A percentile compares a stretch with the other conserved stretches of the same genome.
Evolutionary conservation across 225 moss, liverwort and hornwort genomes (phyloP).

Genomic region (Pleurozium schreberi): DNA sequence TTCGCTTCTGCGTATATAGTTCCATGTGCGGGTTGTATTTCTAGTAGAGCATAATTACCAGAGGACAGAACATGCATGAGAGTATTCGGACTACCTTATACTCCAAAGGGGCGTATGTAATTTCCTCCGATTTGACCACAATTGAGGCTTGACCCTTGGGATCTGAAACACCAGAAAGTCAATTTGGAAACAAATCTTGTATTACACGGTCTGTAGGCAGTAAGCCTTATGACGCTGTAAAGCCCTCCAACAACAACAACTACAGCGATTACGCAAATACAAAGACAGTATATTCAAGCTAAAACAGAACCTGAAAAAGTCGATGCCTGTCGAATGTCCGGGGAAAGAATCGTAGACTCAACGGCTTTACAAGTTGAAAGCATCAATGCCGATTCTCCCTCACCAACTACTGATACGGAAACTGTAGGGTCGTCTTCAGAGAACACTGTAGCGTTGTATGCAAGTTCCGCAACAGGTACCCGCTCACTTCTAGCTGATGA

Average conservation of each 20-base stretch:
- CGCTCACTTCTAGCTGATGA: conserved; percentile 25
- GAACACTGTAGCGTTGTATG: conserved; percentile 14
- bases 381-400: conserved; percentile 77
- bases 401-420: conserved; percentile 57
- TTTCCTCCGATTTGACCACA: conserved; percentile 26
- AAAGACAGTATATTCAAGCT: neutral
- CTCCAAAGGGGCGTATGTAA: conserved; percentile 12
- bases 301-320: conserved; percentile 12
- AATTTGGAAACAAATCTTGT: neutral
- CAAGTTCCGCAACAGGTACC: conserved; percentile 48
- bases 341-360: neutral
- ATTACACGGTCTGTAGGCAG: neutral
- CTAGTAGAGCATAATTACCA: neutral
- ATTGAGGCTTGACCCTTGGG: conserved; percentile 3
- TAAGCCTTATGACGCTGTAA: neutral
- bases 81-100: conserved; percentile 11
- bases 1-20: neutral
- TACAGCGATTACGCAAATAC: neutral
- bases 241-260: neutral
- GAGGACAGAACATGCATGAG: neutral
- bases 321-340: neutral
- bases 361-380: conserved; percentile 47
- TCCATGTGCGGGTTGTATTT: neutral
- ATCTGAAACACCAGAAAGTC: conserved; percentile 5
- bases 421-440: conserved; percentile 35